A percentile compares a stretch with the other conserved stretches of the same genome.
Evolutionary conservation across 345 rosid species (phyloP).

Genomic region (Lepidium didymum): DNA sequence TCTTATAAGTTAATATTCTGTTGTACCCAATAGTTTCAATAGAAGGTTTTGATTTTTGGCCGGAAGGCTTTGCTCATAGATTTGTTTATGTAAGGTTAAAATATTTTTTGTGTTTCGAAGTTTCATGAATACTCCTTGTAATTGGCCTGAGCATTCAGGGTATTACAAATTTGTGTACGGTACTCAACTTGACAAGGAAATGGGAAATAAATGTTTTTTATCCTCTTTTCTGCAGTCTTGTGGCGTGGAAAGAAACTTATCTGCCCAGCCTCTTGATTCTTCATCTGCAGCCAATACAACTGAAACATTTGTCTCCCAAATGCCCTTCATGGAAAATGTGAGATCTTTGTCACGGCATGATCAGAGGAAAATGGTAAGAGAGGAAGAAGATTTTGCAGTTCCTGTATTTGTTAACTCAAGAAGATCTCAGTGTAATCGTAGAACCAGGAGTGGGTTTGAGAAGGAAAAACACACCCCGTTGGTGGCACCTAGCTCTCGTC

Average conservation of each 20-base stretch:
- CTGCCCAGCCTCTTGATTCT: conserved; percentile 31
- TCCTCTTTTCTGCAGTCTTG: conserved; percentile 33
- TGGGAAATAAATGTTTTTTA: not conserved
- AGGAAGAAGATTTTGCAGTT: conserved; percentile 75
- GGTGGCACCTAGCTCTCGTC: not conserved
- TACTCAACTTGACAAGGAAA: not conserved
- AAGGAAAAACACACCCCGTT: conserved; percentile 24
- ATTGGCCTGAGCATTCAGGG: not conserved
- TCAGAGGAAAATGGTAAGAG: conserved; percentile 37
- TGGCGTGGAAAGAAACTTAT: conserved; percentile 36
- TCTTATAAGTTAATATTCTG: not conserved
- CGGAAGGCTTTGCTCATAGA: not conserved
- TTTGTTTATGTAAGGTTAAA: not conserved
- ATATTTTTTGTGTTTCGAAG: not conserved
- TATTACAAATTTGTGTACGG: not conserved
- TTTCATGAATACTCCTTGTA: not conserved
- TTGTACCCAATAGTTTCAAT: not conserved
- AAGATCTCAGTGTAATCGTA: conserved; percentile 20
- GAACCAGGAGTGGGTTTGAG: conserved; percentile 26
- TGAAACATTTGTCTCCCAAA: conserved; percentile 32
- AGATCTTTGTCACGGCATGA: conserved; percentile 28
- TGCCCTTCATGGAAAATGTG: conserved; percentile 29
- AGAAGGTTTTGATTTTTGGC: not conserved
- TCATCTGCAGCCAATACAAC: conserved; percentile 24
- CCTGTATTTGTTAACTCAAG: conserved; percentile 51